A percentile compares a stretch with the other conserved stretches of the same genome.
Evolutionary conservation across 768 basidiomycete genomes (phyloP).

Genomic region (Lepiota brunneoincarnata): DNA sequence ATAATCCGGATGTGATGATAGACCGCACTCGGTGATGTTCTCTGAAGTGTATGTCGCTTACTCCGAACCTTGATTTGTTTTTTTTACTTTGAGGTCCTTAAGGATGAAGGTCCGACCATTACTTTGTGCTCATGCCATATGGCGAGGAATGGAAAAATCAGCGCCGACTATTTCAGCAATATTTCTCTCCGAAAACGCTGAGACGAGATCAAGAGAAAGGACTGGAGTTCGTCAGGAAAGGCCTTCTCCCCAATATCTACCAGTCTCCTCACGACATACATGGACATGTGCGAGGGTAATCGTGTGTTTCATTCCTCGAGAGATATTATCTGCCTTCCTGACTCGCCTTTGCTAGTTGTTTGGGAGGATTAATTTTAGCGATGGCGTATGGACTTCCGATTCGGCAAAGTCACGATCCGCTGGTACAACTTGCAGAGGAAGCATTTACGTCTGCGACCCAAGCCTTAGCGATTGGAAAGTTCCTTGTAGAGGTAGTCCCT

Average conservation of each 20-base stretch:
- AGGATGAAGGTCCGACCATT: background rate
- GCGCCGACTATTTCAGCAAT: no score
- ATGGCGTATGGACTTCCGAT: constrained; percentile 7
- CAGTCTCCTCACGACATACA: background rate
- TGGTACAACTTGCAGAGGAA: background rate
- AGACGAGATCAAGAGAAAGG: background rate
- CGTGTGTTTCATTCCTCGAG: no score
- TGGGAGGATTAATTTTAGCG: background rate
- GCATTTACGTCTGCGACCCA: background rate
- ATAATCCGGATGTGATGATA: no score
- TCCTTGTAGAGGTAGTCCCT: constrained; percentile 27
- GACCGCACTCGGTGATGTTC: background rate
- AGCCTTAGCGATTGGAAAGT: constrained; percentile 24
- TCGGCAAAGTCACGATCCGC: background rate
- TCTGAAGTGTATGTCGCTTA: background rate
- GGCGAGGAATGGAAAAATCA: no score
- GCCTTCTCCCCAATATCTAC: background rate
- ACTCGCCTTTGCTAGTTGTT: background rate
- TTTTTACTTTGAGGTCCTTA: background rate
- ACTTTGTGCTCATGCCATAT: background rate
- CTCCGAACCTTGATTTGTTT: background rate
- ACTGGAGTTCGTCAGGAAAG: background rate
- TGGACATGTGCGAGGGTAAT: background rate
- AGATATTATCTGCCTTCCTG: background rate
- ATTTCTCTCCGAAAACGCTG: no score